Evolutionary conservation across 2,329 filamentous ascomycete species (phyloP), one percentile per base, ranked within the genome.

Genomic region (Ilyonectria mors-panacis): DNA sequence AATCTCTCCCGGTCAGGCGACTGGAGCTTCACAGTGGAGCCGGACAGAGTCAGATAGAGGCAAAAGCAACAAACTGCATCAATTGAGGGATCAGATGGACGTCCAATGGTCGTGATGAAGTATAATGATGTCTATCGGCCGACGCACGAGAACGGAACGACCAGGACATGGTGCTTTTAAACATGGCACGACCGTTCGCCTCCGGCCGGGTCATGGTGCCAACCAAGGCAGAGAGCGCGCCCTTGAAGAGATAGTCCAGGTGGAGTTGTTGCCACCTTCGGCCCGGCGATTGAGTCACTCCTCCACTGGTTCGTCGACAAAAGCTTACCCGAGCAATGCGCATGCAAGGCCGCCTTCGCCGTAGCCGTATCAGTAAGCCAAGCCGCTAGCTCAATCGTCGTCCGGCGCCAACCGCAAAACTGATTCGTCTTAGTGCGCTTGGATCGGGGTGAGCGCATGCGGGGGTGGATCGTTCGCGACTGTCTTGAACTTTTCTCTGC

Each of bases 401-500:
- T 56, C 21, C 23, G 47, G 23, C 63, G 63, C 50, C 63, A 56
- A 55, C 48, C 45, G 9, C 63, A 57, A 50, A 60, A 50, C 35
- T 42, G 21, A 60, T 33, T 45, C 26, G 56, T 17, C 30, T 26
- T 51, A 51, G 45, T 35, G 35, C 45, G 42, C 35, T 55, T 62
- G 35, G 51, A 50, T 45, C 50, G 21, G n/a, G 13, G 13, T 42
- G 37, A 17, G 26, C 39, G 23, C 37, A 54, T 63, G 73, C 68
- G 73, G 73, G 73, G 73, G 73, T 74, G 71, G 73, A 75, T 68
- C 73, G 53, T 63, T 35, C 12, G 50, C 30, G 50, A 53, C 10
- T 15, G 50, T 53, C 28, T 53, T 17, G 39, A 42, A 9, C 35
- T 21, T 19, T 35, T 19, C 37, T 33, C 39, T 60, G 48, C 48